Base-by-base conservation (phyloP, 495 filamentous ascomycete genomes). In the Podospora australis region DNA sequence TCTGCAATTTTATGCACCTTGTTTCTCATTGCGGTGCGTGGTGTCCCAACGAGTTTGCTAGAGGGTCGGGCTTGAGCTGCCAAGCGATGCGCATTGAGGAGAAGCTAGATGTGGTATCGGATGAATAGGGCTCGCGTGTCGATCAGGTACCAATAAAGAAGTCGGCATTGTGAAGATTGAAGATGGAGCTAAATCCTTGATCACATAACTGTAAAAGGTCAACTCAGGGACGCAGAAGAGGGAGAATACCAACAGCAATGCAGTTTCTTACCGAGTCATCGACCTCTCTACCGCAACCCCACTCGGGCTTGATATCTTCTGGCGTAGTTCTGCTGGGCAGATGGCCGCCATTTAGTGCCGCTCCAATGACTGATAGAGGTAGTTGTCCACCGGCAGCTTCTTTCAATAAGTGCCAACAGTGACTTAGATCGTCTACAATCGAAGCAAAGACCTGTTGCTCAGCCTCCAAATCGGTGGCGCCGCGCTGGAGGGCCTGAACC, bases 401-500 rank as follows among this genome's bases (percentile, higher is more conserved):
- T 25, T 59, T 50, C 30, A 65, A 38, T 0, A 62, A 26, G 14
- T 45, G 39, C 38, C 52, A 48, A 6, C 56, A 60, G 20, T 52
- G 44, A 1, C 49, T 28, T 14, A 62, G 24, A 21, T 61, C 57
- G n/a, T 63, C 59, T 4, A 24, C 46, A 7, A 64, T 52, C 1
- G 46, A 48, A 1, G 52, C 46, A 1, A 70, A 0, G 8, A 74
- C 55, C 7, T 30, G 25, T 6, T 46, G 23, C 28, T 67, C 59
- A 7, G 63, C 54, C n/a, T 68, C 58, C 0, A 47, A 43, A 3
- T 63, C 59, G 0, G 46, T 36, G 0, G 56, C 56, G 1, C 66
- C 66, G 13, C 53, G 55, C 52, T 61, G 64, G 8, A 59, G 52
- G 17, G 56, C 68, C 39, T 78, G 59, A 4, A 78, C 63, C 44